These are phyloP conservation scores for Boletus vermiculosoides DNA, from an alignment of 768 basidiomycete species.

Conservation along the genomic window DNA sequence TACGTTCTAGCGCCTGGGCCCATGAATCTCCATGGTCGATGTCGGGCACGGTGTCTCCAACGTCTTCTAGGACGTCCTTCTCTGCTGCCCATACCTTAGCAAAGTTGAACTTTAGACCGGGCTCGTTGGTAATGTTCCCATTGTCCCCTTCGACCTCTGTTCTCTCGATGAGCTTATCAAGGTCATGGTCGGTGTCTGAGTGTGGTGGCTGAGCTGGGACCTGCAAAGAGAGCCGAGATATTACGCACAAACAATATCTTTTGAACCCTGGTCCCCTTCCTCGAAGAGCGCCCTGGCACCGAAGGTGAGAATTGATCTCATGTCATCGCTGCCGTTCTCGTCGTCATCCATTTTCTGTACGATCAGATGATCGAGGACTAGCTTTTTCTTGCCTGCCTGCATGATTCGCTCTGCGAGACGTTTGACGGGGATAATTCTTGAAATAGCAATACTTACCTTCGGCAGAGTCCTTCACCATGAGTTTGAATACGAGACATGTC, in stretches of 20 bases:
- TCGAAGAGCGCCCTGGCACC: constrained; percentile 88
- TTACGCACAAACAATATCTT: constrained; percentile 68
- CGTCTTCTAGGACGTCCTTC: constrained; percentile 66
- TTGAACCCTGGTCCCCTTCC: constrained; percentile 48
- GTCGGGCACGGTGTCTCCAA: constrained; percentile 49
- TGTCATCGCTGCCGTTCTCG: constrained; percentile 70
- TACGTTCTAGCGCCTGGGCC: constrained; percentile 62
- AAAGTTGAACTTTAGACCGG: constrained; percentile 72
- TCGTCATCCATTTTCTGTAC: constrained; percentile 94
- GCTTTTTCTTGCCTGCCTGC: constrained; percentile 92
- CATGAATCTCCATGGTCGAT: constrained; percentile 72
- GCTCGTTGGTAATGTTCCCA: constrained; percentile 46
- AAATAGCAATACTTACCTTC: constrained; percentile 55
- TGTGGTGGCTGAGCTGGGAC: neutral
- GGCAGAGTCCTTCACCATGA: constrained; percentile 93
- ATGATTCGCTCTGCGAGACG: constrained; percentile 76
- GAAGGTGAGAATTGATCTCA: constrained; percentile 87
- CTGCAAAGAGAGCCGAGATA: neutral
- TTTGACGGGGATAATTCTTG: constrained; percentile 1
- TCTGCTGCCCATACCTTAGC: constrained; percentile 91
- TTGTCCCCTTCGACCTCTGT: constrained; percentile 73
- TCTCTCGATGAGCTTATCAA: constrained; percentile 84
- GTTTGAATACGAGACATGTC: constrained; percentile 90
- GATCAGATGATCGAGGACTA: constrained; percentile 91
- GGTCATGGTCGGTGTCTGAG: constrained; percentile 74